Conservation (phyloP, 2,329 filamentous ascomycete genomes). For the Cryphonectria radicalis region DNA sequence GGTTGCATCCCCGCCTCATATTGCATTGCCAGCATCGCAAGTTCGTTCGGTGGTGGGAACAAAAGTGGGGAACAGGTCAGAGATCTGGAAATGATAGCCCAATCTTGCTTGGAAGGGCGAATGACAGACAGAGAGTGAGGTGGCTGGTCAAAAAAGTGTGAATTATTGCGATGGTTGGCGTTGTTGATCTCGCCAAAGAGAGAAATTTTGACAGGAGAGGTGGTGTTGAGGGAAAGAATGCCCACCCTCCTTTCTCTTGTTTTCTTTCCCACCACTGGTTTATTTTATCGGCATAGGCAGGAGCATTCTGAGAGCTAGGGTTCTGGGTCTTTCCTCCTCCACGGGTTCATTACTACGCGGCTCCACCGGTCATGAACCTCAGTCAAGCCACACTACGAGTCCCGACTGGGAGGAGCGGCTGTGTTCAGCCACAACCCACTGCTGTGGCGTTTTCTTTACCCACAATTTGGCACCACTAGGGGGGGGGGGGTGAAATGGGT, state of each 20-base stretch:
- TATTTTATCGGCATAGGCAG: neutral
- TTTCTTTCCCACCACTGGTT: neutral
- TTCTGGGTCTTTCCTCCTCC: neutral
- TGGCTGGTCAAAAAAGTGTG: neutral
- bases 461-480: neutral
- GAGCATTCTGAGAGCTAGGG: neutral
- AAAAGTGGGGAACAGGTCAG: neutral
- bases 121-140: neutral
- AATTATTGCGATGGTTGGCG: slow-evolving; percentile 2
- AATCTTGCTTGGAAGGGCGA: neutral
- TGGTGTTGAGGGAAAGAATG: neutral
- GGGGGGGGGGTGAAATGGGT: neutral
- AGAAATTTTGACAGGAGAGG: neutral
- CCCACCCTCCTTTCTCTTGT: neutral
- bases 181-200: neutral
- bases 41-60: neutral
- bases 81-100: slow-evolving; percentile 9
- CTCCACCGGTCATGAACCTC: neutral
- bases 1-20: slow-evolving; percentile 17
- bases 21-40: slow-evolving; percentile 20
- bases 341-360: neutral
- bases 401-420: too few species aligned
- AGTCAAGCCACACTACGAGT: neutral
- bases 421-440: slow-evolving; percentile 2
- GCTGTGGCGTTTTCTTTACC: neutral